Conservation (phyloP, 2,329 filamentous ascomycete species). For the Trichophyton benhamiae region DNA sequence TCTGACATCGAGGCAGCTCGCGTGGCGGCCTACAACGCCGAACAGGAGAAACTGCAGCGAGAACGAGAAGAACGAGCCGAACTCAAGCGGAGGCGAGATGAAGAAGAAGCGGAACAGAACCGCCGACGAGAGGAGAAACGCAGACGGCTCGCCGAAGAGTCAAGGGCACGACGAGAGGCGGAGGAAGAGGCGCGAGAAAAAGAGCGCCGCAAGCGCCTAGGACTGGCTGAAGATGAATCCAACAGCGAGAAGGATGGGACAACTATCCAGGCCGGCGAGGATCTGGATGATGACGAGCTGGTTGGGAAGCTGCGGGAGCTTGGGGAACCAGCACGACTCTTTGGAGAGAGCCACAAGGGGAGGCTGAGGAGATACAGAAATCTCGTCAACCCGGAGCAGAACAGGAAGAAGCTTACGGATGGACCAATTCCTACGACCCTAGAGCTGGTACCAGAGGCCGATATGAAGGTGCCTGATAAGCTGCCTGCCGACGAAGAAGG, state of each 20-base stretch:
- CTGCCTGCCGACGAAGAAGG: constrained; percentile 53
- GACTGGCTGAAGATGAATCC: constrained; percentile 54
- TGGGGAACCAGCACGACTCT: constrained; percentile 61
- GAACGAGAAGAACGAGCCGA: constrained; percentile 57
- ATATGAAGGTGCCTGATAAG: constrained; percentile 67
- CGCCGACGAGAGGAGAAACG: constrained; percentile 69
- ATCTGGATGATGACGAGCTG: constrained; percentile 50
- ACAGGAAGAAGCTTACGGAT: constrained; percentile 41
- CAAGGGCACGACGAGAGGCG: constrained; percentile 54
- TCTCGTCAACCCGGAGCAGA: constrained; percentile 37
- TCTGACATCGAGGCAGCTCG: constrained; percentile 76
- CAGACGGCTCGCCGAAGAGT: constrained; percentile 67
- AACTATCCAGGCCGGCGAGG: constrained; percentile 22
- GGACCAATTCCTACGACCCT: constrained; percentile 82
- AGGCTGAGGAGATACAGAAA: constrained; percentile 59
- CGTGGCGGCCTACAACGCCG: constrained; percentile 63
- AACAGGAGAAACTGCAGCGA: constrained; percentile 62
- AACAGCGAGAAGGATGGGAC: constrained; percentile 30
- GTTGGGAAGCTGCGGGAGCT: constrained; percentile 54
- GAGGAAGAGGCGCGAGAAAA: constrained; percentile 63
- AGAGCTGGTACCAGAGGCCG: constrained; percentile 63
- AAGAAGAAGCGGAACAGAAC: constrained; percentile 63
- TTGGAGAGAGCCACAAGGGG: constrained; percentile 65
- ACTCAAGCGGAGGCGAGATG: constrained; percentile 79
- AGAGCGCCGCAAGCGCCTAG: constrained; percentile 60